These are phyloP conservation scores for Tremellales sp. DNA, from an alignment of 1,284 basidiomycete species.

Conservation along the genomic window DNA sequence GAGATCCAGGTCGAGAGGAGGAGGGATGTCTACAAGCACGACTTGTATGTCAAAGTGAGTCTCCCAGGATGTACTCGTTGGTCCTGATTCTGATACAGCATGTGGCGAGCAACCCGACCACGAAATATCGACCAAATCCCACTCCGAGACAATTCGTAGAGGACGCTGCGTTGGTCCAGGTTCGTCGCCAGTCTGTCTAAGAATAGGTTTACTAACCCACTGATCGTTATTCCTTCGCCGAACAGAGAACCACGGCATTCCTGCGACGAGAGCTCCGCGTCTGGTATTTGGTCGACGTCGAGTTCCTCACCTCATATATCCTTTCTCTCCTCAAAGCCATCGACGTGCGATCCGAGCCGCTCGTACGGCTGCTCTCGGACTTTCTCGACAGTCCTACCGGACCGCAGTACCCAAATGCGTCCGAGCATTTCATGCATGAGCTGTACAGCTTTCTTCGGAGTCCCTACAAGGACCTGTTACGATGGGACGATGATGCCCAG, in stretches of 20 bases:
- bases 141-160: conserved; percentile 71
- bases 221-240: no score
- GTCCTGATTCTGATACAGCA: conserved; percentile 55
- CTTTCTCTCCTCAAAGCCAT: conserved; percentile 79
- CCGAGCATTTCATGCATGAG: conserved; percentile 88
- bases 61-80: conserved; percentile 3
- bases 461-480: conserved; percentile 71
- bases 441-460: conserved; percentile 79
- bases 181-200: no score
- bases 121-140: conserved; percentile 74
- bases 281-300: conserved; percentile 76
- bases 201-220: no score
- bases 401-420: conserved; percentile 60
- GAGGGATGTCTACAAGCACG: conserved; percentile 65
- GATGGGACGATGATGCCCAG: conserved; percentile 77
- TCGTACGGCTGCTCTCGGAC: conserved; percentile 72
- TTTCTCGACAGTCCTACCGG: conserved; percentile 67
- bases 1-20: conserved; percentile 61
- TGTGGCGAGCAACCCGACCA: conserved; percentile 75
- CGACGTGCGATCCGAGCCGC: conserved; percentile 80
- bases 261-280: conserved; percentile 77
- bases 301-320: conserved; percentile 63
- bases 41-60: conserved; percentile 73
- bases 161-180: conserved; percentile 48
- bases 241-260: conserved; percentile 69